phyloP scores from a whole-genome alignment of 2,329 filamentous ascomycete species.

The Colletotrichum salicis region DNA sequence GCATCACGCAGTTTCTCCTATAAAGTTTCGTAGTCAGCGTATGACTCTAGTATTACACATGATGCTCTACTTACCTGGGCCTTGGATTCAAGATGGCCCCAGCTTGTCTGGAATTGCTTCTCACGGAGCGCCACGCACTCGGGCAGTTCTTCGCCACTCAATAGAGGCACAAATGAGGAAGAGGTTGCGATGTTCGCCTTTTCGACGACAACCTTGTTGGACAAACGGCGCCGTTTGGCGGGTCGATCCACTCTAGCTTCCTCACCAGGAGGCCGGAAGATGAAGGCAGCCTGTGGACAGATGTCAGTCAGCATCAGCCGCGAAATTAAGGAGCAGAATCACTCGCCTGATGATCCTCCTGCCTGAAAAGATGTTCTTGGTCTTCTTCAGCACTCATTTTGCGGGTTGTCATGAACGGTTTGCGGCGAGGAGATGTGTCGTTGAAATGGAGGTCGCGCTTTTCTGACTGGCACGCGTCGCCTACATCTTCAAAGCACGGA shows the following conservation, averaged over 20 bases:
- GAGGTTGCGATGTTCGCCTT: constrained; percentile 22
- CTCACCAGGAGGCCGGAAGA: constrained; percentile 65
- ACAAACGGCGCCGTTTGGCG: constrained; percentile 67
- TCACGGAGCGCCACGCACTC: constrained; percentile 64
- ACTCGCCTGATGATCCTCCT: constrained; percentile 58
- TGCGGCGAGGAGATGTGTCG: background rate
- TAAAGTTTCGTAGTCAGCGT: background rate
- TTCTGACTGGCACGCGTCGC: constrained; percentile 18
- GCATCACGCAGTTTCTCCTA: constrained; percentile 68
- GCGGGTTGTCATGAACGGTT: background rate
- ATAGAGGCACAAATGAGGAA: constrained; percentile 60
- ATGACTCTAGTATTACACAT: background rate
- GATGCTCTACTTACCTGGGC: constrained; percentile 64
- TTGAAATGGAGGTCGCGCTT: constrained; percentile 21
- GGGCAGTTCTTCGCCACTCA: constrained; percentile 64
- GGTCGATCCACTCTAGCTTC: constrained; percentile 51
- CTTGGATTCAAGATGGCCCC: constrained; percentile 71
- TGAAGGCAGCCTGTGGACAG: constrained; percentile 64
- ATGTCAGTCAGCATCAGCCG: constrained; percentile 4
- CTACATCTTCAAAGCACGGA: constrained; percentile 11
- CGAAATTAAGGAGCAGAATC: background rate
- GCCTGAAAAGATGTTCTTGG: constrained; percentile 28
- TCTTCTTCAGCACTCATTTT: constrained; percentile 22
- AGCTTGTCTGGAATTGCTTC: constrained; percentile 69
- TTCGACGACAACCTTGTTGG: constrained; percentile 46